Base-by-base conservation (phyloP, 768 basidiomycete species). In the Tricholoma bakamatsutake region DNA sequence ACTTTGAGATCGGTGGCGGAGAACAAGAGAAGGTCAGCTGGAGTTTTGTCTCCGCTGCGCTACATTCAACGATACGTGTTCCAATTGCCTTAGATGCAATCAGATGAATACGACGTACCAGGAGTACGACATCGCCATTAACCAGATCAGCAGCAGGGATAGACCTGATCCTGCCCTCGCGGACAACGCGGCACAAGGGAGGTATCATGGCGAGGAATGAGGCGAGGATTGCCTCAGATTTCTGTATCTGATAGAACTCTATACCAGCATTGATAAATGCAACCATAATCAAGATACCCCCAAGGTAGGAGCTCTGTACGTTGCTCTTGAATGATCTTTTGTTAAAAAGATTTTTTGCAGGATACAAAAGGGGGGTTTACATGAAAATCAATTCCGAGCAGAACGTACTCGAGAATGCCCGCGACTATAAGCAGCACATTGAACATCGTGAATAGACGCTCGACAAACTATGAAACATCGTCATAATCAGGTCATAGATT, bases 151-250 rank as follows among this genome's bases (percentile, higher is more conserved):
- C 77, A 7, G 84, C 85, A 37, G 84, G 80, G 48, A 85, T 76
- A 4, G 77, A 76, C 30, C 68, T 63, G 53, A 87, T 77, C 2
- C 76, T 72, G 0, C 80, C 79, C 56, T 82, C 81, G 42, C 85
- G 80, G 51, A 87, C 71, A 27, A 83, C 83, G 40, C 77, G 82
- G 62, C 83, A 86, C 7, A 82, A 75, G 0, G 85, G 85, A 13
- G 85, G 85, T 50, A 87, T 87, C 83, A 87, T 82, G 9, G 85
- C 85, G 33, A 87, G 72, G 71, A 87, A 87, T 2, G 82, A 84
- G 4, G 84, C 84, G 4, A 87, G 73, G 60, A 87, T 87, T 37
- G 84, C 83, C 64, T 86, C 85, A 8, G 84, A 85, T 62, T 86
- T 87, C 69, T 87, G 85, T 30, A 86, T 76, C 71, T 87, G 85